Conservation (phyloP, 345 rosid genomes). For the Psidium guajava region DNA sequence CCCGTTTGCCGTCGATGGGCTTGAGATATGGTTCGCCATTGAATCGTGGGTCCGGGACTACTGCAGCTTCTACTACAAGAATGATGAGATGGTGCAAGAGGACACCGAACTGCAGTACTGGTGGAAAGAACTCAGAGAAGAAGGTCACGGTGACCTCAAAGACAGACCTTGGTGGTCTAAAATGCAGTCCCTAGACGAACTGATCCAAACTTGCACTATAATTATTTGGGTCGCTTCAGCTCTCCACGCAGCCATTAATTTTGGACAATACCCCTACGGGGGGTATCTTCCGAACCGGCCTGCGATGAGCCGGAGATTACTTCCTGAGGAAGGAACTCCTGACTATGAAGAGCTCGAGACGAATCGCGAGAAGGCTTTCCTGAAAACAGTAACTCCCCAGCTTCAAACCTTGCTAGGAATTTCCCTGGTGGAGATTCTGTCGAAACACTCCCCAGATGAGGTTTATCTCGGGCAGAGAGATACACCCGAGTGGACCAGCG, state of each 20-base stretch:
- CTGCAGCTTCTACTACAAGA: slow-evolving; percentile 40
- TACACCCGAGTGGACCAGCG: slow-evolving; percentile 42
- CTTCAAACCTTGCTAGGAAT: slow-evolving; percentile 33
- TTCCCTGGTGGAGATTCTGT: slow-evolving; percentile 42
- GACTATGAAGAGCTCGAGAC: slow-evolving; percentile 39
- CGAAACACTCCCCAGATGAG: slow-evolving; percentile 49
- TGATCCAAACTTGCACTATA: slow-evolving; percentile 46
- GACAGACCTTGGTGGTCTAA: slow-evolving; percentile 67
- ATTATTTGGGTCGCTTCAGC: slow-evolving; percentile 70
- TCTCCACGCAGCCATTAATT: slow-evolving; percentile 64
- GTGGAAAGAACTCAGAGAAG: slow-evolving; percentile 65
- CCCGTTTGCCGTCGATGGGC: slow-evolving; percentile 70
- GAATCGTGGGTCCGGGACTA: slow-evolving; percentile 56
- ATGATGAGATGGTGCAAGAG: slow-evolving; percentile 23
- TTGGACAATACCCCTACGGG: slow-evolving; percentile 59
- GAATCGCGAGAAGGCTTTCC: slow-evolving; percentile 36
- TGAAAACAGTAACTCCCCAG: slow-evolving; percentile 40
- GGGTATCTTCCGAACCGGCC: slow-evolving; percentile 65
- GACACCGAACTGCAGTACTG: slow-evolving; percentile 58
- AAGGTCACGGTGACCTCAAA: slow-evolving; percentile 69
- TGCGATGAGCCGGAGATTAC: slow-evolving; percentile 38
- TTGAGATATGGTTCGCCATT: slow-evolving; percentile 65
- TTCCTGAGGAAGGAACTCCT: slow-evolving; percentile 42
- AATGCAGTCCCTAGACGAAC: slow-evolving; percentile 38
- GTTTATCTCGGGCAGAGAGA: slow-evolving; percentile 55